phyloP scores from a whole-genome alignment of 169 alveolate genomes.

The Eimeria maxima region DNA sequence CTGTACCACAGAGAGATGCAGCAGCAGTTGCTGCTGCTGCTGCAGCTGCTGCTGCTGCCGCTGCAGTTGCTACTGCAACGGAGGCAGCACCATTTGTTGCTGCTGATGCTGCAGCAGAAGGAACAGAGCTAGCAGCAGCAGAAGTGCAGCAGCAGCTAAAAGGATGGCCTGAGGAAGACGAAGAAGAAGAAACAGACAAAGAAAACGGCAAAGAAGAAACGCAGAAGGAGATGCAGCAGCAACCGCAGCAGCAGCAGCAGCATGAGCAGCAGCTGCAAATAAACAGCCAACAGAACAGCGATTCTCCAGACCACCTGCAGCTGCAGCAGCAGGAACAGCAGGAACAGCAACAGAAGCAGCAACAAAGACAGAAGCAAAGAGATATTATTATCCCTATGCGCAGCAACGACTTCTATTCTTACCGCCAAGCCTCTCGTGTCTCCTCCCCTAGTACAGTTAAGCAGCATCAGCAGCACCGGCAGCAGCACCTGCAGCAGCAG shows the following conservation, averaged over 20 bases:
- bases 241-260: background rate
- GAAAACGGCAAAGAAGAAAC: background rate
- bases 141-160: too few species aligned
- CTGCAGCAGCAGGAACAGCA: slow-evolving; percentile 18
- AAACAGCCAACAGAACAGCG: background rate
- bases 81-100: background rate
- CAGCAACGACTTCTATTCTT: slow-evolving; percentile 36
- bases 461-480: too few species aligned
- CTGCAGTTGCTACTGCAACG: background rate
- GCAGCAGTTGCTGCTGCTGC: background rate
- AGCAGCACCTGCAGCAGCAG: too few species aligned
- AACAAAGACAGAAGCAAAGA: background rate
- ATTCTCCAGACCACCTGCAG: background rate
- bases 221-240: background rate
- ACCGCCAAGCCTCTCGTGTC: background rate
- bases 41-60: background rate
- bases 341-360: slow-evolving; percentile 26
- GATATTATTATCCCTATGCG: slow-evolving; percentile 29
- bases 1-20: background rate
- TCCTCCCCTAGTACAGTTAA: background rate
- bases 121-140: background rate
- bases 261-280: background rate
- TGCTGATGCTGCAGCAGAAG: background rate
- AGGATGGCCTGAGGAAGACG: background rate
- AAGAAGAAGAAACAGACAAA: background rate